Conservation (phyloP, 768 basidiomycete genomes). For the Multifurca ochricompacta region DNA sequence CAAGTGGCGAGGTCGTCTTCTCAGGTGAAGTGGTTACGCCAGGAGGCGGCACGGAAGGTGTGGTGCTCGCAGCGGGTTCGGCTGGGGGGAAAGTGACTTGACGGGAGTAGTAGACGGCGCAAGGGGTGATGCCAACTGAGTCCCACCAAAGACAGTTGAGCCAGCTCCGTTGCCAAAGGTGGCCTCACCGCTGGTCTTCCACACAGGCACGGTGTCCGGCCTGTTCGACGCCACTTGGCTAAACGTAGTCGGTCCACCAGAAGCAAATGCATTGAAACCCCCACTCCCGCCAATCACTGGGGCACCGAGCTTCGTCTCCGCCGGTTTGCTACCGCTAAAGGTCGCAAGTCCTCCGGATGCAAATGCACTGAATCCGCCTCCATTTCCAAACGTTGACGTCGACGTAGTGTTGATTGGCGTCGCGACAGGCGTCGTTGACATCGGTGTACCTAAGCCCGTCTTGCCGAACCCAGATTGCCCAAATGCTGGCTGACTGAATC, state of each 20-base stretch:
- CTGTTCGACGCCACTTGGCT: constrained; percentile 1
- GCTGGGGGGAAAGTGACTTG: constrained; percentile 3
- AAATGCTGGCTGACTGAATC: constrained; percentile 29
- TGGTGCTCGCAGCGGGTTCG: constrained; percentile 7
- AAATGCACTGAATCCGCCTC: constrained; percentile 25
- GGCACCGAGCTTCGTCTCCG: background rate
- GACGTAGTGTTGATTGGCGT: constrained; percentile 12
- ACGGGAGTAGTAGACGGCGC: background rate
- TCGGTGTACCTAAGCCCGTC: constrained; percentile 21
- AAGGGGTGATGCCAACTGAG: background rate
- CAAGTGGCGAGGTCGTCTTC: background rate
- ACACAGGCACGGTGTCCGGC: constrained; percentile 7
- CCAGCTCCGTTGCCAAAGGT: constrained; percentile 4
- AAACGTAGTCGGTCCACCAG: constrained; percentile 11
- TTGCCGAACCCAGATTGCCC: constrained; percentile 25
- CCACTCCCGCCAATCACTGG: constrained; percentile 5
- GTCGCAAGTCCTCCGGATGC: constrained; percentile 21
- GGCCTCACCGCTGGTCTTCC: constrained; percentile 15
- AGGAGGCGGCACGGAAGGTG: constrained; percentile 11
- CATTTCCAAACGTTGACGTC: constrained; percentile 15
- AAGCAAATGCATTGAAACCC: constrained; percentile 30
- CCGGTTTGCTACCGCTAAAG: constrained; percentile 17
- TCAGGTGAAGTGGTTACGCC: background rate
- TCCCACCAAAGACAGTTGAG: constrained; percentile 9
- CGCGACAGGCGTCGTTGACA: constrained; percentile 20